Conservation (phyloP, 208 protist species). For the Zelonia costaricensis region DNA sequence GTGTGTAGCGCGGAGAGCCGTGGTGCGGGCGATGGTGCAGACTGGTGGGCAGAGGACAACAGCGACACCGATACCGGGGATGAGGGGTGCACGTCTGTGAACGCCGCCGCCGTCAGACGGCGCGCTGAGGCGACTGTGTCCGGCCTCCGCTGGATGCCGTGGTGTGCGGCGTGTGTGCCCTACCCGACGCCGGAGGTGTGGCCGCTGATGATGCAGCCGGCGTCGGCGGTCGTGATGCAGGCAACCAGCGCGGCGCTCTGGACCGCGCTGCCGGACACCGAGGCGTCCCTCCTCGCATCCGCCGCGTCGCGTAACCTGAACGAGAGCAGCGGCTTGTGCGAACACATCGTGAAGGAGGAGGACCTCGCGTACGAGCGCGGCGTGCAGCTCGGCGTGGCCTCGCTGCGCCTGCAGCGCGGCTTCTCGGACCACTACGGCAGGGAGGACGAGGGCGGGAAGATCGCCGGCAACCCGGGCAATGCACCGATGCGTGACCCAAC, state of each 20-base stretch:
- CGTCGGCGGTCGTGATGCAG: background rate
- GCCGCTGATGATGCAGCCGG: background rate
- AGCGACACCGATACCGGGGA: background rate
- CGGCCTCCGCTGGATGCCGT: slow-evolving; percentile 16
- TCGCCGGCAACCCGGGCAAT: too few relatives aligned
- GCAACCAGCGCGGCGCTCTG: background rate
- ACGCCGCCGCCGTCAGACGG: background rate
- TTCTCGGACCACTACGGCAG: too few relatives aligned
- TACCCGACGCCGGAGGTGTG: background rate
- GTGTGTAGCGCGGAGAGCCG: background rate
- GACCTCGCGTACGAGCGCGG: too few relatives aligned
- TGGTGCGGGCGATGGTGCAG: background rate
- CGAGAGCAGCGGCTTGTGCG: too few relatives aligned
- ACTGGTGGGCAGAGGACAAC: background rate
- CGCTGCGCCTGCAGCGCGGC: too few relatives aligned
- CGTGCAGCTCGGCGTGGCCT: too few relatives aligned
- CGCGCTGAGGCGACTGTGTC: background rate
- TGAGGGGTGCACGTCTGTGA: background rate
- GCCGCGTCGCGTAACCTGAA: too few relatives aligned
- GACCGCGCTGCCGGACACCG: background rate
- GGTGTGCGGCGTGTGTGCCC: slow-evolving; percentile 12
- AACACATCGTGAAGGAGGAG: too few relatives aligned
- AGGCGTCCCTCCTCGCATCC: too few relatives aligned
- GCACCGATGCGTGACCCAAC: too few relatives aligned
- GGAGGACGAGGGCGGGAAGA: too few relatives aligned